phyloP scores from a whole-genome alignment of 495 filamentous ascomycete genomes.

The Penicillium flavigenum region DNA sequence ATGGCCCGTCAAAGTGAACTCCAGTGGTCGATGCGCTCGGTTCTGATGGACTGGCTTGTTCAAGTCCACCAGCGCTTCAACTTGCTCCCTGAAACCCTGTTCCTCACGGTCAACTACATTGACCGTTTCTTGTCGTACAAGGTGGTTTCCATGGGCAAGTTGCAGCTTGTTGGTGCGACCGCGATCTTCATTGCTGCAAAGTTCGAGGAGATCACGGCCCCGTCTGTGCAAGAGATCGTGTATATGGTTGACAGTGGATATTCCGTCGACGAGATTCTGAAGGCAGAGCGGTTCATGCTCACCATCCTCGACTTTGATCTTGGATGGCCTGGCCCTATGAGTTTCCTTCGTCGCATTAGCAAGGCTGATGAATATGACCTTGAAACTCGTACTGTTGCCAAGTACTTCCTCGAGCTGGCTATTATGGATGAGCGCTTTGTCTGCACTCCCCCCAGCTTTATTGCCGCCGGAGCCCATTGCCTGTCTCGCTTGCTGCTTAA shows the following conservation, averaged over 20 bases:
- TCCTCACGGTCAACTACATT: constrained; percentile 91
- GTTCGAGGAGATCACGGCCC: constrained; percentile 97
- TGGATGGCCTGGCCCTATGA: constrained; percentile 97
- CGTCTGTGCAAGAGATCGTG: constrained; percentile 90
- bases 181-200: constrained; percentile 96
- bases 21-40: constrained; percentile 97
- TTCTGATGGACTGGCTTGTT: constrained; percentile 97
- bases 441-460: constrained; percentile 81
- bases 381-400: constrained; percentile 91
- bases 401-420: constrained; percentile 95
- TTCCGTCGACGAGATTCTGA: constrained; percentile 84
- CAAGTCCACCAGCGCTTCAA: constrained; percentile 92
- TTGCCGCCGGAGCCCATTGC: constrained; percentile 90
- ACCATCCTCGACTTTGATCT: constrained; percentile 92
- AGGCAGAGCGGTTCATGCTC: constrained; percentile 97
- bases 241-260: constrained; percentile 98
- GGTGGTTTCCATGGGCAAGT: constrained; percentile 88
- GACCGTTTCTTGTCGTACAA: constrained; percentile 95
- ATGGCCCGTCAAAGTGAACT: constrained; percentile 98
- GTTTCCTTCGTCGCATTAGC: constrained; percentile 92
- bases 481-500: constrained; percentile 83
- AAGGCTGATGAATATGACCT: constrained; percentile 98
- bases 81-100: constrained; percentile 90
- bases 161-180: constrained; percentile 94
- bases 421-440: constrained; percentile 99